A percentile compares a stretch with the other conserved stretches of the same genome.
Conservation (phyloP, 768 basidiomycete species). For the Sporobolomyces roseus region DNA sequence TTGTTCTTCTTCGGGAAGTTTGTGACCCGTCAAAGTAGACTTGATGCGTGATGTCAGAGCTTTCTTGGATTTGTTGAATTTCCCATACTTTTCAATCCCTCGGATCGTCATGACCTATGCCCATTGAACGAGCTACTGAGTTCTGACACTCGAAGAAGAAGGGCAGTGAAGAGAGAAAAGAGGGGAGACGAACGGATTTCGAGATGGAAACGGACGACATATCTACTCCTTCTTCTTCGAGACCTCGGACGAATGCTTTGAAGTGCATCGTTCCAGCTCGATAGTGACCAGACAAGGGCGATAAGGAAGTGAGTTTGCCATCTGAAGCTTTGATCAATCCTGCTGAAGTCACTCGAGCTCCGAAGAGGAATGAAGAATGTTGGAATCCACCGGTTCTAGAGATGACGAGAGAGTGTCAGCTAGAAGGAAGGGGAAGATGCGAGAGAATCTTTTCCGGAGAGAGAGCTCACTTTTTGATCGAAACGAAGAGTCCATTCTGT, state of each 20-base stretch:
- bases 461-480: slow-evolving; percentile 47
- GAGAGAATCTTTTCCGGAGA: not conserved
- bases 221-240: slow-evolving; percentile 39
- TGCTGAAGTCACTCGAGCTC: slow-evolving; percentile 38
- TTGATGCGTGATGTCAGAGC: slow-evolving; percentile 17
- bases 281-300: slow-evolving; percentile 43
- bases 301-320: slow-evolving; percentile 41
- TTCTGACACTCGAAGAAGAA: not conserved
- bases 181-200: slow-evolving; percentile 30
- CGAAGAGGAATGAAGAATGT: slow-evolving; percentile 48
- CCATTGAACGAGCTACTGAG: not conserved
- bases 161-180: not conserved
- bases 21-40: not conserved
- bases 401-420: not conserved
- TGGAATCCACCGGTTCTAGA: slow-evolving; percentile 47
- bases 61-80: slow-evolving; percentile 35
- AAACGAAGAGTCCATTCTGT: slow-evolving; percentile 47
- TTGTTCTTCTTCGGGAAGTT: slow-evolving; percentile 20
- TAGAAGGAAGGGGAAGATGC: not conserved
- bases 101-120: slow-evolving; percentile 40
- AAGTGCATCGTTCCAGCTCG: slow-evolving; percentile 44
- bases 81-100: slow-evolving; percentile 42
- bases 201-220: slow-evolving; percentile 40
- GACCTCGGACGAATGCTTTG: slow-evolving; percentile 37
- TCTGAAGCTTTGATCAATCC: slow-evolving; percentile 37